These are phyloP conservation scores for Psilocybe subaeruginosa DNA, from an alignment of 768 basidiomycete genomes.

Conservation along the genomic window DNA sequence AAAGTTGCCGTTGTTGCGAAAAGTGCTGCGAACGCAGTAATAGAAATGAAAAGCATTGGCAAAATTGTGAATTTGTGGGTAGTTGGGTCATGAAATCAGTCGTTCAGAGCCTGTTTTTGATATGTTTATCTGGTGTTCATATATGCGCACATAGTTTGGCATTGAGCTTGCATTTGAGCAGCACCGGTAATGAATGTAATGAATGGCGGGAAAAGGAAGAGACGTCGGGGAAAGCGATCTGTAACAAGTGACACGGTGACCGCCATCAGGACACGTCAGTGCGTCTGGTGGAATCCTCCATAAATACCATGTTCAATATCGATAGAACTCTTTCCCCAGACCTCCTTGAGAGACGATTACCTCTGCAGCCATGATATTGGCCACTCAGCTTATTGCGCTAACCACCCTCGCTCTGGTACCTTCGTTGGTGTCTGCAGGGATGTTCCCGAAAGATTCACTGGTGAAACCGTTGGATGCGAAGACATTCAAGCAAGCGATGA, in stretches of 20 bases:
- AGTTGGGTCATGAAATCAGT: neutral
- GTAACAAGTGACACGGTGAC: slow-evolving; percentile 16
- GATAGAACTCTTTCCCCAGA: slow-evolving; percentile 5
- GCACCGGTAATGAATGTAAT: neutral
- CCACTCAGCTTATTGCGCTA: slow-evolving; percentile 38
- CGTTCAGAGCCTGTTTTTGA: too few species aligned
- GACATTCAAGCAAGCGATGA: slow-evolving; percentile 73
- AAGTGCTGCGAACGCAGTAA: neutral
- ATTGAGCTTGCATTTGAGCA: neutral
- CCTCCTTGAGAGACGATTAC: slow-evolving; percentile 1
- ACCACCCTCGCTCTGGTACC: slow-evolving; percentile 43
- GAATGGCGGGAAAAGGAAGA: slow-evolving; percentile 11
- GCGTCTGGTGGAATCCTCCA: slow-evolving; percentile 13
- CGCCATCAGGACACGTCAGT: slow-evolving; percentile 23
- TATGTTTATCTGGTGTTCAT: too few species aligned
- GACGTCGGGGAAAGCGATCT: slow-evolving; percentile 15
- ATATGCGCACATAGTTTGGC: neutral
- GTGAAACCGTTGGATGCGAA: slow-evolving; percentile 79
- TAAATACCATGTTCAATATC: slow-evolving; percentile 17
- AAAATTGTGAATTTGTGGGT: neutral
- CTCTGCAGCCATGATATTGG: slow-evolving; percentile 33
- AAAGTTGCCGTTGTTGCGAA: neutral
- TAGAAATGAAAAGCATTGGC: too few species aligned
- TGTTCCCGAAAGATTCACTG: slow-evolving; percentile 49
- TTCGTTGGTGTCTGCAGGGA: slow-evolving; percentile 53